Evolutionary conservation across 2,329 filamentous ascomycete genomes (phyloP), one percentile per base, ranked within the genome.

Genomic region (Cyphellophora attinorum): DNA sequence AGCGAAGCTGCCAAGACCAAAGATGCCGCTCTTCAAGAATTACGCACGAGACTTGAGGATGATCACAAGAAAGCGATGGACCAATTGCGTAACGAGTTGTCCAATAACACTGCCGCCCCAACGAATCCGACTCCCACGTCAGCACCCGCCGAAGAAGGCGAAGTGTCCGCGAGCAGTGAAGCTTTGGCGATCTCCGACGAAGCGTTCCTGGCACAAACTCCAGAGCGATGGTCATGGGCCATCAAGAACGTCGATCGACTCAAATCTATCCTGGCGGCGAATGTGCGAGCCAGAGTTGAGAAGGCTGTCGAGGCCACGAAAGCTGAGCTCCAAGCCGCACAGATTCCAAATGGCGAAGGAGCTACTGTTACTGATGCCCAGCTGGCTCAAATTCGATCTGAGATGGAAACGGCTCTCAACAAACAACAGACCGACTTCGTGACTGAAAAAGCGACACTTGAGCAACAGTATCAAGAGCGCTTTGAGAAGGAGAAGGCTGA

Each of bases 1-100:
- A 60, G 66, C 31, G 67, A 68, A 41, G 44, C 72, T 5, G 62
- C 70, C 44, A 61, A 60, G 30, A 48, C 72, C 12, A 65, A 59
- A 33, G 49, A 39, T 12, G 27, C 45, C 21, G 45, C 42, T 16
- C 39, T 49, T 11, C 41, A 48, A 15, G 44, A 49, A 29, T 29
- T 45, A 14, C 38, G 36, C 11, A 13, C 37, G 3, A 38, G 35
- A 29, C 41, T 50, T 12, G 39, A 35, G 15, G 36, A 44, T 14
- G 29, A 46, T 19, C 65, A 71, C 42, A 56, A 64, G 29, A 55
- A 64, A 39, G 62, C 63, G 21, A 49, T 69, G 18, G 49, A 57
- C 36, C 46, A 25, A 25, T n/a, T 25, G 8, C 21, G 21, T 8
- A 25, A 8, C 21, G 21, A 25, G n/a, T 25, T 25, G 21, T 8